phyloP scores from a whole-genome alignment of 2,329 filamentous ascomycete genomes.

The Phialophora tarda region DNA sequence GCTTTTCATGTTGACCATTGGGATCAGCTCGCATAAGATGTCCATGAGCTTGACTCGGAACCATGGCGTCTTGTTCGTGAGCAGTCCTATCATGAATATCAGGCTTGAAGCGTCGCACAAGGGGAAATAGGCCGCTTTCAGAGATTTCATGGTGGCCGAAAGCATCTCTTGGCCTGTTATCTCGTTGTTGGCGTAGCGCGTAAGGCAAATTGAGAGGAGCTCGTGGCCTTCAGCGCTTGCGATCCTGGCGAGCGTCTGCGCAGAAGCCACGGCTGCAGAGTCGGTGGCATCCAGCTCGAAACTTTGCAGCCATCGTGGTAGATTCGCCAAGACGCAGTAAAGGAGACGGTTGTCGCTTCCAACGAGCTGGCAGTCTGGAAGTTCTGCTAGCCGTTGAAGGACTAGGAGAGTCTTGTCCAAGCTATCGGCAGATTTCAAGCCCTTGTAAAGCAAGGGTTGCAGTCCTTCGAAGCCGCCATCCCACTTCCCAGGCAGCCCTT shows the following conservation, averaged over 20 bases:
- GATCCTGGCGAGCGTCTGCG: slow-evolving; percentile 58
- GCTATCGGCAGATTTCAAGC: slow-evolving; percentile 82
- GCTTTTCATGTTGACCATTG: slow-evolving; percentile 90
- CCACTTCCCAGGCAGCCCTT: slow-evolving; percentile 84
- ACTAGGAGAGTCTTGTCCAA: slow-evolving; percentile 77
- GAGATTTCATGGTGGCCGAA: slow-evolving; percentile 71
- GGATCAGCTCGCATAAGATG: slow-evolving; percentile 81
- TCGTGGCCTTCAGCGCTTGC: slow-evolving; percentile 74
- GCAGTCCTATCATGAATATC: slow-evolving; percentile 85
- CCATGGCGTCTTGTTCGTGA: slow-evolving; percentile 88
- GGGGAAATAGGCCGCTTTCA: slow-evolving; percentile 80
- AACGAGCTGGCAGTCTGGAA: slow-evolving; percentile 80
- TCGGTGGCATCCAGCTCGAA: slow-evolving; percentile 61
- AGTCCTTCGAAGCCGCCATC: slow-evolving; percentile 87
- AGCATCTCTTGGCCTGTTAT: slow-evolving; percentile 77
- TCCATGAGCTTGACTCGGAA: slow-evolving; percentile 94
- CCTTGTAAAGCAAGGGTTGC: slow-evolving; percentile 86
- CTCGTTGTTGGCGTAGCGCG: slow-evolving; percentile 59
- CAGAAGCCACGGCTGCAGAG: slow-evolving; percentile 20
- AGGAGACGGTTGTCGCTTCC: slow-evolving; percentile 82
- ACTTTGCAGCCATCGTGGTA: slow-evolving; percentile 80
- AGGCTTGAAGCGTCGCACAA: slow-evolving; percentile 81
- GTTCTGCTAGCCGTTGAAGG: slow-evolving; percentile 75
- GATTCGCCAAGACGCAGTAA: slow-evolving; percentile 87
- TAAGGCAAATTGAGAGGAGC: slow-evolving; percentile 43